Base-by-base conservation (phyloP, 768 basidiomycete genomes). In the Lentinula sp. region DNA sequence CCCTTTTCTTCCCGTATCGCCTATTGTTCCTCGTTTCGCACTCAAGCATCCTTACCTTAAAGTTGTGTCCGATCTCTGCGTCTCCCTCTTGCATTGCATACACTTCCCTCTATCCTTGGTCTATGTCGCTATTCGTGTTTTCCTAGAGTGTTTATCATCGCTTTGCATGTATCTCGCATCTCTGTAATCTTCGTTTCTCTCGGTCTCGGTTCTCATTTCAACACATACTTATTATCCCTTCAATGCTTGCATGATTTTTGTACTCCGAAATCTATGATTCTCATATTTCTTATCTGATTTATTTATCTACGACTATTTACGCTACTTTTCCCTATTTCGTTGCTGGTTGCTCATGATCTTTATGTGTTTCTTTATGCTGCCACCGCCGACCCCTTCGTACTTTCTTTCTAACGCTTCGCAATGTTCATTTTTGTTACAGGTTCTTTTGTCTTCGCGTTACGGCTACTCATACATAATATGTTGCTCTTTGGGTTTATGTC, bases 221-320 rank as follows among this genome's bases (percentile, higher is more conserved):
- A 39, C 37, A 35, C 53, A 37, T 37, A 9, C 16, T 45, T 13
- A 37, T 51, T 51, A 15, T 31, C 32, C 21, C 40, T 28, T 37
- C 55, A 56, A 42, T 42, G 37, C 28, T 56, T 40, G 55, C 55
- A 56, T 56, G 53, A 55, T 55, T 55, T 23, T 39, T 39, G 35
- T 52, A 52, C 51, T 35, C 39, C 40, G 55, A 42, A 11, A 56
- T 42, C 39, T 31, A 18, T 28, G 23, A 9, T 32, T 56, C 16
- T 43, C 5, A 16, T 42, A 4, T 40, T 37, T n/a, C 21, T 23
- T 56, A 51, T 35, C 31, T 51, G 37, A 51, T 28, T 16, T 45
- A 45, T 45, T 18, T 45, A 45, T 48, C 18, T 23, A 56, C 55
- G 40, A 45, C 40, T 40, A 15, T 21, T 32, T 56, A 56, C 39